Evolutionary conservation across 2,329 filamentous ascomycete genomes (phyloP).

Genomic region (Uncinocarpus reesii): DNA sequence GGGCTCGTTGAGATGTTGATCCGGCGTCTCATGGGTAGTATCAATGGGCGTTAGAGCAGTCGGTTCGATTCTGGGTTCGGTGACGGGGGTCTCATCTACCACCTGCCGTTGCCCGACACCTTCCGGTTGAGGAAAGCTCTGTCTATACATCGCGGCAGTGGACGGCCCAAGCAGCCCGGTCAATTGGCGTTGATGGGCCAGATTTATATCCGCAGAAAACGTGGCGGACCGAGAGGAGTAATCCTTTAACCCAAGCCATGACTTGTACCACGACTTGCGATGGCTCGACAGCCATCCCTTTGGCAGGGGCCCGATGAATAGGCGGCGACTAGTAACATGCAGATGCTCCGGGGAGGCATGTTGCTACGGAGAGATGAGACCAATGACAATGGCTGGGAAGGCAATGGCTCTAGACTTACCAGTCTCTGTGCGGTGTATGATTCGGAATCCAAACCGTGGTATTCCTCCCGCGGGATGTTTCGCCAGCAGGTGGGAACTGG

Average conservation of each 20-base stretch:
- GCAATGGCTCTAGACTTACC: constrained; percentile 28
- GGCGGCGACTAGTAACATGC: constrained; percentile 50
- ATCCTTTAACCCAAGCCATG: constrained; percentile 34
- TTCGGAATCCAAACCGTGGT: constrained; percentile 35
- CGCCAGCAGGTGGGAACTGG: constrained; percentile 14
- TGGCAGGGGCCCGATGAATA: constrained; percentile 57
- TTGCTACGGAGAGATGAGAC: constrained; percentile 33
- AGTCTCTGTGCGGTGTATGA: constrained; percentile 47
- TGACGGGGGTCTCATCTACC: constrained; percentile 10
- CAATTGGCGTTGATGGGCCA: constrained; percentile 29
- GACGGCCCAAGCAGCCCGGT: constrained; percentile 25
- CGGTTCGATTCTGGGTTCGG: not conserved
- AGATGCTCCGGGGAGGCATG: constrained; percentile 53
- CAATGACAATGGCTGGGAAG: constrained; percentile 14
- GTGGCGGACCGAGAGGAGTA: constrained; percentile 41
- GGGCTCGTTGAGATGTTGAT: not conserved
- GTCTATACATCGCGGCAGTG: constrained; percentile 20
- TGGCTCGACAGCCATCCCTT: constrained; percentile 55
- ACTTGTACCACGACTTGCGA: constrained; percentile 53
- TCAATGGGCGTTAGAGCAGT: constrained; percentile 14
- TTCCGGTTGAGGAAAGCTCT: constrained; percentile 28
- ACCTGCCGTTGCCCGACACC: constrained; percentile 21
- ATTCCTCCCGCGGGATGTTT: constrained; percentile 18
- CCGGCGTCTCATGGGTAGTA: constrained; percentile 6
- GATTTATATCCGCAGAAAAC: constrained; percentile 42